Conservation (phyloP, 257 asterid genomes). For the Parsonsia alboflavescens region DNA sequence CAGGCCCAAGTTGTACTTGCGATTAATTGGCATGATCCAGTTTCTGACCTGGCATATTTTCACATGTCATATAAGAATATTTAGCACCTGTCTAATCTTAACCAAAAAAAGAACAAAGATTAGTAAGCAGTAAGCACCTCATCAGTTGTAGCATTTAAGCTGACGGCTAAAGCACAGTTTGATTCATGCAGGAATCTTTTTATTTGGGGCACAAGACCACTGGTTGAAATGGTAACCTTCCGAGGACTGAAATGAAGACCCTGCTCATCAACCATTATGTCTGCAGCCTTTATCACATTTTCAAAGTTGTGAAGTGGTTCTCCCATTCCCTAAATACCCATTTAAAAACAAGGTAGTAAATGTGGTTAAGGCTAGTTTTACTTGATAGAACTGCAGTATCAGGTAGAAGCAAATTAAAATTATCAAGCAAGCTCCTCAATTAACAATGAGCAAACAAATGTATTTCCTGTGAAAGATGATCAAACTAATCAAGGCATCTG, state of each 20-base stretch:
- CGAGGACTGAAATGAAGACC: conserved; percentile 98
- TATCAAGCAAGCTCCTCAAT: neutral
- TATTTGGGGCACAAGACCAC: conserved; percentile 91
- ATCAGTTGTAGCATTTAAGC: conserved; percentile 93
- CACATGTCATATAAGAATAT: neutral
- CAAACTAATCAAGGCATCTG: neutral
- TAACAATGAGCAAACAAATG: neutral
- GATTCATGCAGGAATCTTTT: conserved; percentile 83
- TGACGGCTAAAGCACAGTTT: conserved; percentile 86
- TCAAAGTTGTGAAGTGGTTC: conserved; percentile 94
- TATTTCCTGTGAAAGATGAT: neutral
- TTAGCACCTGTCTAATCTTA: neutral
- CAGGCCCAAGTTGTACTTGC: conserved; percentile 75
- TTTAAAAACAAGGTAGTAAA: neutral
- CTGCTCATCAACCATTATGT: conserved; percentile 85
- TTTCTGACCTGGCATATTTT: conserved; percentile 64
- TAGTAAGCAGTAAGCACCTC: conserved; percentile 50
- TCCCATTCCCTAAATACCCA: conserved; percentile 78
- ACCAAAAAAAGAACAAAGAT: neutral
- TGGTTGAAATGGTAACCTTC: conserved; percentile 88
- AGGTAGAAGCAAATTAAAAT: neutral
- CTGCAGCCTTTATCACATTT: conserved; percentile 83
- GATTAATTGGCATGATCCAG: conserved; percentile 99
- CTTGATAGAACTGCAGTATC: neutral
- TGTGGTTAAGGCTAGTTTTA: neutral